Conservation (phyloP, 306 rosid genomes). For the Inga oerstediana region DNA sequence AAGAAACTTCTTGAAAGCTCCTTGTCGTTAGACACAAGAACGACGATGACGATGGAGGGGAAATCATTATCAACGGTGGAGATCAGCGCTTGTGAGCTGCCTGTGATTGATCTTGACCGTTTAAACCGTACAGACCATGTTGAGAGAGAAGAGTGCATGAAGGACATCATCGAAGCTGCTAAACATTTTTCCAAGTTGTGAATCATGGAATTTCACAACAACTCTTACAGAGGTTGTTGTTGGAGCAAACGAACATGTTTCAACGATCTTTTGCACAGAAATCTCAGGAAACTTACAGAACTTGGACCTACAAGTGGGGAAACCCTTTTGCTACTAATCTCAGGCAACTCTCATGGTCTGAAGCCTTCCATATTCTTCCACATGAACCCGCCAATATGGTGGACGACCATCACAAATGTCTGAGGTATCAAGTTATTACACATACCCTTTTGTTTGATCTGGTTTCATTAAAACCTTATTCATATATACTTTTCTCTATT, state of each 20-base stretch:
- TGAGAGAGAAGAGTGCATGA: constrained; percentile 52
- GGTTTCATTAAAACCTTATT: not conserved
- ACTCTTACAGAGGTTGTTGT: constrained; percentile 38
- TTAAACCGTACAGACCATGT: constrained; percentile 10
- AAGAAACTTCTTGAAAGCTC: constrained; percentile 34
- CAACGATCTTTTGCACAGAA: constrained; percentile 49
- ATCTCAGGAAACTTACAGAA: constrained; percentile 24
- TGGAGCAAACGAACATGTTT: constrained; percentile 56
- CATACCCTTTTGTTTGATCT: not conserved
- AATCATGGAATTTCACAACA: constrained; percentile 66
- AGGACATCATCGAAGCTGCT: constrained; percentile 58
- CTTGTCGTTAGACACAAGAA: not conserved
- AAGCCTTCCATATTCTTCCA: constrained; percentile 61
- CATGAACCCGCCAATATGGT: constrained; percentile 39
- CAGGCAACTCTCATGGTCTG: constrained; percentile 69
- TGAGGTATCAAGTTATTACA: constrained; percentile 46
- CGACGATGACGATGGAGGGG: not conserved
- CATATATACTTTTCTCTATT: not conserved
- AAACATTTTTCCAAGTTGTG: constrained; percentile 59
- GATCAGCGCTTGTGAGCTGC: constrained; percentile 41
- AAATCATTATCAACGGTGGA: not conserved
- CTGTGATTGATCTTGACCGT: constrained; percentile 55
- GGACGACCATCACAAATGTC: constrained; percentile 38
- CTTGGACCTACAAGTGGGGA: constrained; percentile 60
- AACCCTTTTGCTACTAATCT: constrained; percentile 55